A percentile compares a stretch with the other conserved stretches of the same genome.
Evolutionary conservation across 768 basidiomycete species (phyloP).

Genomic region (Kondoa subrosea): DNA sequence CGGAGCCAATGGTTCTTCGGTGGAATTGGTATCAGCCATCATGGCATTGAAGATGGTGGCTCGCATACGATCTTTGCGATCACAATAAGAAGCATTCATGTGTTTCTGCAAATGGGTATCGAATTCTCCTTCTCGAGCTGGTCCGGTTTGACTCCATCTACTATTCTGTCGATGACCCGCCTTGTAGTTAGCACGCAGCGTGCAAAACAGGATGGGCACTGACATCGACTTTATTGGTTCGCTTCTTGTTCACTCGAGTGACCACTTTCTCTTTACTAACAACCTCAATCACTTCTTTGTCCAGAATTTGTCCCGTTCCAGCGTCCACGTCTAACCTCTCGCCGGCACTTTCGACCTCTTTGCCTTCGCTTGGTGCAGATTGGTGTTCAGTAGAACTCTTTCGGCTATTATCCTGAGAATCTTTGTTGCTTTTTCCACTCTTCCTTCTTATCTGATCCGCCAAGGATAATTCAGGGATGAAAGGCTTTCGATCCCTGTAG

Average conservation of each 20-base stretch:
- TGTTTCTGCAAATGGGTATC: not conserved
- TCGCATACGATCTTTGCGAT: not conserved
- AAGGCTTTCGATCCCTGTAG: too few species aligned
- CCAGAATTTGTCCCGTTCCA: not conserved
- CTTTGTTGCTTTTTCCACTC: too few species aligned
- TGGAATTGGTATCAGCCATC: not conserved
- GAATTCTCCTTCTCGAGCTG: slow-evolving; percentile 1
- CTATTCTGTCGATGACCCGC: not conserved
- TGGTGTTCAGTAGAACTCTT: too few species aligned
- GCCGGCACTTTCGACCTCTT: not conserved
- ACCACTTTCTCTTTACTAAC: not conserved
- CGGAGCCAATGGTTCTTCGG: not conserved
- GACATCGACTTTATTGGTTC: not conserved
- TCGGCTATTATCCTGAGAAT: too few species aligned
- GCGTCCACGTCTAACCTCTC: not conserved
- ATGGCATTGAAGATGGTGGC: not conserved
- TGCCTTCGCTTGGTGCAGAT: too few species aligned
- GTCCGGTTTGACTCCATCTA: slow-evolving; percentile 1
- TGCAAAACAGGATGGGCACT: not conserved
- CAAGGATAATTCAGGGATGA: too few species aligned
- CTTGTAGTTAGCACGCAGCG: not conserved
- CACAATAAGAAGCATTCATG: not conserved
- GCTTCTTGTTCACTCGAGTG: not conserved
- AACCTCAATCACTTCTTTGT: not conserved
- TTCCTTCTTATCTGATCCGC: too few species aligned